phyloP scores from a whole-genome alignment of 805 yeast species.

The Lachancea cidri region DNA sequence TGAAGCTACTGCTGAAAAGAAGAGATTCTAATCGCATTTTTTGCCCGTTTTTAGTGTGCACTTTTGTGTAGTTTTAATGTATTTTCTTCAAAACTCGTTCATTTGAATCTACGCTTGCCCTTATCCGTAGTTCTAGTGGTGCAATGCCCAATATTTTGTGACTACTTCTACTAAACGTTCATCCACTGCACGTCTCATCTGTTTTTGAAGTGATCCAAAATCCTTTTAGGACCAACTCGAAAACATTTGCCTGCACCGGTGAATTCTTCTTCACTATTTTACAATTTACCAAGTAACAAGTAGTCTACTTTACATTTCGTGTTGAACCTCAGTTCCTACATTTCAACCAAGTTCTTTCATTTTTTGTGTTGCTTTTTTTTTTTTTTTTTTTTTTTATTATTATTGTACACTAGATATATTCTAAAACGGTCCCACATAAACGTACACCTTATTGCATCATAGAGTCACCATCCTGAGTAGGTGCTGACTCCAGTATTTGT shows the following conservation, averaged over 20 bases:
- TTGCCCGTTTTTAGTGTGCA: slow-evolving; percentile 2
- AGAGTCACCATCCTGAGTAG: slow-evolving; percentile 37
- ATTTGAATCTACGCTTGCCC: no score
- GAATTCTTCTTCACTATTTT: no score
- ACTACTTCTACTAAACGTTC: background rate
- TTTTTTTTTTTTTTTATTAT: slow-evolving; percentile 12
- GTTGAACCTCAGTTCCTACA: no score
- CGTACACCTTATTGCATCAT: slow-evolving; percentile 18
- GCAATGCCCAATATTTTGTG: no score
- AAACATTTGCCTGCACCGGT: no score
- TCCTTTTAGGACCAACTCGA: background rate
- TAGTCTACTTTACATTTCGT: no score
- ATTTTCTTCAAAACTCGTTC: background rate
- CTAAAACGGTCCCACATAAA: slow-evolving; percentile 3
- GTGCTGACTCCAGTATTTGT: slow-evolving; percentile 65
- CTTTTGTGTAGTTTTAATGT: background rate
- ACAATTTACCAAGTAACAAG: no score
- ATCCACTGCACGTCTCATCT: background rate
- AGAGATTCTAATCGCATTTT: slow-evolving; percentile 55
- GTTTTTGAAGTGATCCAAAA: background rate
- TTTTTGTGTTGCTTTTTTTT: slow-evolving; percentile 10
- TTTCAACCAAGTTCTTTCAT: background rate
- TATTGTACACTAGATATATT: slow-evolving; percentile 7
- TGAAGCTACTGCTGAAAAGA: slow-evolving; percentile 70
- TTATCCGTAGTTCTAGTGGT: background rate